A percentile compares a stretch with the other conserved stretches of the same genome.
These are phyloP conservation scores for Pestalotiopsis sp. DNA, from an alignment of 2,329 filamentous ascomycete species.

Conservation along the genomic window DNA sequence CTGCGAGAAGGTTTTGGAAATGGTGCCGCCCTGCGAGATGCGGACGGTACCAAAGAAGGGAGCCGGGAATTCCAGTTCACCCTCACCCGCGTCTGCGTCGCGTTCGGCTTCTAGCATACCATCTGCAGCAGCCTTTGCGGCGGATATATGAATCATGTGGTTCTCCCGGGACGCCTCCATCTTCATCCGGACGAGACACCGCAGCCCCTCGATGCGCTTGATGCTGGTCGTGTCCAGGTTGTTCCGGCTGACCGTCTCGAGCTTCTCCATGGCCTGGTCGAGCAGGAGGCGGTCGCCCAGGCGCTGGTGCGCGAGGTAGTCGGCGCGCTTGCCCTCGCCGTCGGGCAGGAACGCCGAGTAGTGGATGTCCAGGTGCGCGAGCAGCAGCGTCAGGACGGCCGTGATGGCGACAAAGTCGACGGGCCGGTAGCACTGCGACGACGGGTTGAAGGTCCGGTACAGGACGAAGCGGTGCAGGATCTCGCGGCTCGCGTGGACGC, in stretches of 20 bases:
- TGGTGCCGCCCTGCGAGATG: conserved; percentile 28
- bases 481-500: conserved; percentile 42
- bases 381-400: conserved; percentile 37
- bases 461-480: conserved; percentile 38
- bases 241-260: not conserved
- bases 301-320: conserved; percentile 42
- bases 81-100: not conserved
- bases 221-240: conserved; percentile 34
- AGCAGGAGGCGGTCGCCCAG: conserved; percentile 19
- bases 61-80: not conserved
- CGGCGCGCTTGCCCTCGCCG: conserved; percentile 19
- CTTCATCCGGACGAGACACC: conserved; percentile 35
- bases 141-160: conserved; percentile 11
- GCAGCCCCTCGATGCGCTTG: conserved; percentile 33
- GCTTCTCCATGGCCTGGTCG: conserved; percentile 3
- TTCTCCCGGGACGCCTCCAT: conserved; percentile 27
- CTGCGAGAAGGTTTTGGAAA: conserved; percentile 17
- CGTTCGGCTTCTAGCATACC: not conserved
- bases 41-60: conserved; percentile 34
- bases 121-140: not conserved
- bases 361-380: conserved; percentile 31
- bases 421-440: conserved; percentile 36
- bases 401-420: conserved; percentile 41
- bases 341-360: not conserved
- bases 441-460: conserved; percentile 30